Base-by-base conservation (phyloP, 164 flowering plant species). In the Stephania cephalantha region DNA sequence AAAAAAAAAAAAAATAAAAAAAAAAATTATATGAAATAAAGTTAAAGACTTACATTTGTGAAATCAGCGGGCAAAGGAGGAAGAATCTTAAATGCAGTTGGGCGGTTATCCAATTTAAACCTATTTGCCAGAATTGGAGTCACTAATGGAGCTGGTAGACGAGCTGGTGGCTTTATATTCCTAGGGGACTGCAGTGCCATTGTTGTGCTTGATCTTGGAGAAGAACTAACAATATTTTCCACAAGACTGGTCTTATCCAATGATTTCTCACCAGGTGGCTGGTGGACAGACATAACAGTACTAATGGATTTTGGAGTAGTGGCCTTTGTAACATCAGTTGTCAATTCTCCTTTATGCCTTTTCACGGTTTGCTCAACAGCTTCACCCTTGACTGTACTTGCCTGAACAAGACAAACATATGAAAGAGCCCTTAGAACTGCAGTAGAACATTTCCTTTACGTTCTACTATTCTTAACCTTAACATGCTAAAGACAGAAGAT, bases 41-140 rank as follows among this genome's bases (percentile, higher is more conserved):
- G 22, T 35, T n/a, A 6, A 71, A 71, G 44, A 53, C 86, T 84
- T 81, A 95, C 99, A 86, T 88, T 83, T 72, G 90, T 87, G 64
- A 95, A 79, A 68, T 84, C 90, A 67, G 84, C 70, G n/a, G 98
- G 99, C 70, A 93, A 80, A 76, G 99, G 97, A 1, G 97, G 86
- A 75, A 83, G 73, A 74, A 93, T 80, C 82, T 78, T 89, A 78
- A 95, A 93, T 74, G 87, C 45, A 2, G 90, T 88, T 45, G 98
- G 91, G 20, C 93, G 95, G 81, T 93, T 90, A 82, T 93, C 98
- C 84, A 93, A 82, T 79, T 90, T 95, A 85, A 87, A 90, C 79
- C 90, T 85, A 75, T 89, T 88, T 67, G 76, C 75, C 46, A 31
- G 72, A 81, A 82, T 82, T 13, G 90, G 82, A 79, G 77, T 18